Conservation (phyloP, 2,329 filamentous ascomycete genomes). For the Coniochaeta sp. region DNA sequence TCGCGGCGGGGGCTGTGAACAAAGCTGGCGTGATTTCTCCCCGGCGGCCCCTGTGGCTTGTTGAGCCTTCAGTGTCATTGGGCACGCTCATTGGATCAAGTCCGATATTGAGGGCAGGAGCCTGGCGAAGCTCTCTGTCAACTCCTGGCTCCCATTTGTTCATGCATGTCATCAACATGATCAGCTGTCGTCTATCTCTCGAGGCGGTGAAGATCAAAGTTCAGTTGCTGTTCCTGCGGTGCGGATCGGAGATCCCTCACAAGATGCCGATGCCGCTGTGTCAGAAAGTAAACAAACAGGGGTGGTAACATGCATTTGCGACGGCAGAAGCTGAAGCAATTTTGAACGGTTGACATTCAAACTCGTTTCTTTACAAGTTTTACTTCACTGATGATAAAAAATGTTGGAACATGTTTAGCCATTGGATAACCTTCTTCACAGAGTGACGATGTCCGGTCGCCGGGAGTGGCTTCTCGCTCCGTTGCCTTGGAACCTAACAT, state of each 20-base stretch:
- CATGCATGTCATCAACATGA: slow-evolving; percentile 2
- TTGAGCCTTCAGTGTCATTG: not conserved
- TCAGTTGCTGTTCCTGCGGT: not conserved
- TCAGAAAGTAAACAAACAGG: slow-evolving; percentile 2
- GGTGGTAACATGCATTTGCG: not conserved
- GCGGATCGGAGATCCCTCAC: not conserved
- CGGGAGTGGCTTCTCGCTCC: not conserved
- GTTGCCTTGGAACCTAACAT: not conserved
- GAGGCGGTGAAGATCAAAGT: slow-evolving; percentile 2
- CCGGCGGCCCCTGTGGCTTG: not conserved
- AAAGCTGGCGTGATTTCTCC: not conserved
- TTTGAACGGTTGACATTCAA: not conserved
- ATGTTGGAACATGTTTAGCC: not conserved
- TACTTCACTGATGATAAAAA: not conserved
- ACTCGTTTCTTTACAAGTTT: not conserved
- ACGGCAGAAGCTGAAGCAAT: not conserved
- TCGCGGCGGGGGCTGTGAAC: not conserved
- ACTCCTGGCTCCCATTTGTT: not conserved
- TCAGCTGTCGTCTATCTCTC: not conserved
- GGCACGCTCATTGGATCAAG: not conserved
- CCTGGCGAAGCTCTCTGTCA: not conserved
- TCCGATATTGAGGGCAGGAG: not conserved
- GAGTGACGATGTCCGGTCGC: not conserved
- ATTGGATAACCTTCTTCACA: not conserved
- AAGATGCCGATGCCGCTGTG: not conserved